Percentiles rank a stretch among this genome's conserved stretches.
Evolutionary conservation across 306 rosid species (phyloP).

Genomic region (Malus fusca): DNA sequence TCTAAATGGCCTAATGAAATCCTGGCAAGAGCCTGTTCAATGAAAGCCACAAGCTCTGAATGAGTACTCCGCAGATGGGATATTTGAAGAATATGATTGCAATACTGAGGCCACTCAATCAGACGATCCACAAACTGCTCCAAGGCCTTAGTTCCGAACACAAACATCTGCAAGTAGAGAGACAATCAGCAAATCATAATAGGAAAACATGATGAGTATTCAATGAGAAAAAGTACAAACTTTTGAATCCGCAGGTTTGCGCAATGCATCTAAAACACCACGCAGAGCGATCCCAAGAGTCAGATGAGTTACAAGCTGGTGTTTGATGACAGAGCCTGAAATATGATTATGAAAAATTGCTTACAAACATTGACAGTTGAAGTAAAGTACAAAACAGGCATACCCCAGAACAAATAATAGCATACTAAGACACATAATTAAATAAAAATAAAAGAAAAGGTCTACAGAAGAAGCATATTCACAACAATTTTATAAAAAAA

Average conservation of each 20-base stretch:
- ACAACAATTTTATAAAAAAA: background rate
- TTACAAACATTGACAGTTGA: background rate
- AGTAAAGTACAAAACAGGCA: background rate
- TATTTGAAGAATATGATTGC: conserved; percentile 96
- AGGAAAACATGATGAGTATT: conserved; percentile 7
- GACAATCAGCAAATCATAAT: conserved; percentile 17
- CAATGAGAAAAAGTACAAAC: conserved; percentile 35
- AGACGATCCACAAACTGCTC: conserved; percentile 98
- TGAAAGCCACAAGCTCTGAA: conserved; percentile 67
- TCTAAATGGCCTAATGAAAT: conserved; percentile 79
- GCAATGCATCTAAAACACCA: conserved; percentile 87
- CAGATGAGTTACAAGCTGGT: conserved; percentile 93
- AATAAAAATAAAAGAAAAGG: background rate
- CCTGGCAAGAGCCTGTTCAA: conserved; percentile 86
- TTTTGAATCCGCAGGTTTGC: conserved; percentile 97
- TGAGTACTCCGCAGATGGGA: conserved; percentile 83
- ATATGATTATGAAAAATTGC: background rate
- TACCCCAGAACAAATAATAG: background rate
- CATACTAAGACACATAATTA: background rate
- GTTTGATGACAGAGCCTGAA: conserved; percentile 83
- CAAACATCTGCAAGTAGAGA: conserved; percentile 70
- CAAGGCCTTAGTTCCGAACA: conserved; percentile 85
- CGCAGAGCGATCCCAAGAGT: conserved; percentile 95
- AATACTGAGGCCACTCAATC: conserved; percentile 97
- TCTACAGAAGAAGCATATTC: background rate